Evolutionary conservation across 106 monocot genomes (phyloP).

Genomic region (Hemerocallis citrina): DNA sequence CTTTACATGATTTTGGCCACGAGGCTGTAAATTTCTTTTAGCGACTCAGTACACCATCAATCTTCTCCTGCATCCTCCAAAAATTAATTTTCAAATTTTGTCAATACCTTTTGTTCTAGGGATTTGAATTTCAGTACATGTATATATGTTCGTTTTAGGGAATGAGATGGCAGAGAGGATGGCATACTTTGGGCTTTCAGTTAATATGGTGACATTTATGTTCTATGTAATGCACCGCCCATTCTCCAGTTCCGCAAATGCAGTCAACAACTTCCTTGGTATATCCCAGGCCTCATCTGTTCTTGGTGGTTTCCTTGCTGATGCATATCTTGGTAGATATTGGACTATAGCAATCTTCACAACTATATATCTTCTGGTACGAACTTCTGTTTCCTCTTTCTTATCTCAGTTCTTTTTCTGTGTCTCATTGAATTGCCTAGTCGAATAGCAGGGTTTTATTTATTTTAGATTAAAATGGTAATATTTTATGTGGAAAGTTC

Average conservation of each 20-base stretch:
- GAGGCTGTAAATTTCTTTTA: too few relatives aligned
- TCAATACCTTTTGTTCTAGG: neutral
- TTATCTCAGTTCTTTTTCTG: neutral
- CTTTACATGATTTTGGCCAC: too few relatives aligned
- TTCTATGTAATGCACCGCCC: slow-evolving; percentile 86
- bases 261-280: slow-evolving; percentile 83
- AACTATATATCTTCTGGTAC: slow-evolving; percentile 80
- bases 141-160: slow-evolving; percentile 22
- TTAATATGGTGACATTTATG: slow-evolving; percentile 96
- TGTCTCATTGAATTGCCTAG: neutral
- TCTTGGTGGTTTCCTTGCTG: slow-evolving; percentile 84
- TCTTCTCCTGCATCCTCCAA: neutral
- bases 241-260: slow-evolving; percentile 68
- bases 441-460: too few relatives aligned
- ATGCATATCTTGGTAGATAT: slow-evolving; percentile 94
- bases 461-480: too few relatives aligned
- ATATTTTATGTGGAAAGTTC: too few relatives aligned
- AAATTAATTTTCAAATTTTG: neutral
- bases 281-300: slow-evolving; percentile 92
- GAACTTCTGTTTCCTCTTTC: neutral
- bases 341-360: slow-evolving; percentile 95
- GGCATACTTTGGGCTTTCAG: slow-evolving; percentile 91
- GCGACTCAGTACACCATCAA: neutral
- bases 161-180: slow-evolving; percentile 98
- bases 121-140: neutral